A percentile compares a stretch with the other conserved stretches of the same genome.
Conservation (phyloP, 164 flowering plant genomes). For the Taxillus chinensis region DNA sequence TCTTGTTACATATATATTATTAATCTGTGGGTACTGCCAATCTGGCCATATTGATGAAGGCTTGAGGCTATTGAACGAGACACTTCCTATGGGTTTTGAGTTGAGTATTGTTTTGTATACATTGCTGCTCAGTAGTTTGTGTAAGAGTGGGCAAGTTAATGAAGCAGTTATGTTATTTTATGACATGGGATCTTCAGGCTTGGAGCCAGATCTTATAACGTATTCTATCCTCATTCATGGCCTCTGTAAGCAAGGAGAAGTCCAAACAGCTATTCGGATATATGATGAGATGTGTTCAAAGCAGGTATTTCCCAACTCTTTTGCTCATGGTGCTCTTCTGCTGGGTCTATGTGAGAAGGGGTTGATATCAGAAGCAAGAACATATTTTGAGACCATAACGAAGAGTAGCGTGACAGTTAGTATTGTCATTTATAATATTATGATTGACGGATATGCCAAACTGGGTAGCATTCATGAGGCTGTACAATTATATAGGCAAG, state of each 20-base stretch:
- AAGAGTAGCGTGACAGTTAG: constrained; percentile 21
- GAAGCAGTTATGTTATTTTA: constrained; percentile 41
- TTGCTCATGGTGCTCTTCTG: constrained; percentile 35
- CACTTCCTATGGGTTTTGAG: constrained; percentile 37
- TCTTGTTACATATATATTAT: constrained; percentile 34
- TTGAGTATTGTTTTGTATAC: constrained; percentile 32
- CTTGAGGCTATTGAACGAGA: constrained; percentile 35
- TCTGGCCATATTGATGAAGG: constrained; percentile 42
- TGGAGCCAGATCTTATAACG: constrained; percentile 41
- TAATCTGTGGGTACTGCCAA: constrained; percentile 52
- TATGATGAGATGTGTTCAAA: constrained; percentile 38
- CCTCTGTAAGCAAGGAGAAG: constrained; percentile 52
- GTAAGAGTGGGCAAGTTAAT: constrained; percentile 38
- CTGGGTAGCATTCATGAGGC: constrained; percentile 38
- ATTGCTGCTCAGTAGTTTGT: constrained; percentile 46
- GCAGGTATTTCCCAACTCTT: constrained; percentile 33
- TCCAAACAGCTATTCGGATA: constrained; percentile 33
- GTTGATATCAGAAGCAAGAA: constrained; percentile 43
- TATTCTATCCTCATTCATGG: constrained; percentile 64
- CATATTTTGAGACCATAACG: constrained; percentile 32
- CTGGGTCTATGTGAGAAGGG: constrained; percentile 42
- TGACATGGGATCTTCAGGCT: constrained; percentile 38
- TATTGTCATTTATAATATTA: constrained; percentile 49
- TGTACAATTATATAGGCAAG: constrained; percentile 25
- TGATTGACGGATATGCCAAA: constrained; percentile 69